Evolutionary conservation across 2,329 filamentous ascomycete species (phyloP).

Genomic region (Elsinoe arachidis): DNA sequence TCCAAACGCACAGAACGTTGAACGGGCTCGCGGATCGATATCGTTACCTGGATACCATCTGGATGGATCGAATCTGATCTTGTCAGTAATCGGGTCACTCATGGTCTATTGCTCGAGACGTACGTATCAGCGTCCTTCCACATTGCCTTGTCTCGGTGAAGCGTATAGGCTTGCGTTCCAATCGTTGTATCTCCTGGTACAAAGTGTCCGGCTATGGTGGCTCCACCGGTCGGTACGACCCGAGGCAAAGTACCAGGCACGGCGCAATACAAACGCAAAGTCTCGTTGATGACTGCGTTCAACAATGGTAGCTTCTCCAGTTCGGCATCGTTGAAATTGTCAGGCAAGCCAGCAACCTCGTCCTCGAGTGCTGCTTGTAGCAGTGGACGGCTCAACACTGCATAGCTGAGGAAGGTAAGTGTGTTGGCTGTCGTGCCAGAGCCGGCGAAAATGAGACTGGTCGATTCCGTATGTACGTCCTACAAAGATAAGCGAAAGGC

Average conservation of each 20-base stretch:
- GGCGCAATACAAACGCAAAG: conserved; percentile 18
- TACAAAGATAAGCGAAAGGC: neutral
- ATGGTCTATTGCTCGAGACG: conserved; percentile 19
- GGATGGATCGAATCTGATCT: conserved; percentile 26
- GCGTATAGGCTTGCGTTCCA: conserved; percentile 31
- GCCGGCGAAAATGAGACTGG: conserved; percentile 22
- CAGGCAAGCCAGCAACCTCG: conserved; percentile 15
- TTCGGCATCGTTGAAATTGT: conserved; percentile 20
- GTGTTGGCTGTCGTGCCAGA: conserved; percentile 21
- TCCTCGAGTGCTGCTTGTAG: conserved; percentile 15
- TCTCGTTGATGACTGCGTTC: conserved; percentile 38
- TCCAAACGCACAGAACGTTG: conserved; percentile 59
- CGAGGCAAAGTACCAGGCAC: conserved; percentile 17
- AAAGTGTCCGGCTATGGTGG: conserved; percentile 28
- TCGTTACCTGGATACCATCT: conserved; percentile 26
- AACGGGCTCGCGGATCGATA: conserved; percentile 30
- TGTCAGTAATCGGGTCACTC: conserved; percentile 14
- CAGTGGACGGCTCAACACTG: conserved; percentile 13
- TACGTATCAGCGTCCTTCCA: conserved; percentile 19
- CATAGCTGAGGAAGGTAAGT: conserved; percentile 17
- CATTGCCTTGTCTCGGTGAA: conserved; percentile 27
- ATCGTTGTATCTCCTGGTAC: conserved; percentile 30
- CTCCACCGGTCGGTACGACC: conserved; percentile 25
- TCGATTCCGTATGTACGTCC: conserved; percentile 22
- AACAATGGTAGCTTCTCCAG: conserved; percentile 38